Base-by-base conservation (phyloP, 345 rosid genomes). In the Excoecaria cochinchinensis region DNA sequence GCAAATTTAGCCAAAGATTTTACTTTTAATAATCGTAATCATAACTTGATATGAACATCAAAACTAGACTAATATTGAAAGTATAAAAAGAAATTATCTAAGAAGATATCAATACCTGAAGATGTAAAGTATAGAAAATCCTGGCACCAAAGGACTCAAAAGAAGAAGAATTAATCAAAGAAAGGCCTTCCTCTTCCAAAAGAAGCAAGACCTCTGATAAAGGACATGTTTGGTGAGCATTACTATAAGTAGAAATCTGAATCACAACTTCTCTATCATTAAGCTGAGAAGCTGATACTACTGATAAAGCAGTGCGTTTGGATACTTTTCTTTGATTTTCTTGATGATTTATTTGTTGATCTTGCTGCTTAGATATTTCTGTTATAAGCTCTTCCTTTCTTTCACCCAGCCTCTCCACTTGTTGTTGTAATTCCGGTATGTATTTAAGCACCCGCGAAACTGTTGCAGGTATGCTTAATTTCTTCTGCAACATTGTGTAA, bases 401-500 rank as follows among this genome's bases (percentile, higher is more conserved):
- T 14, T 72, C 51, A 68, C 53, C 31, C 74, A 79, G 36, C n/a
- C 38, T 72, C 70, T 88, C 80, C 73, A 88, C 82, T 51, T 87
- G 78, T 36, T 74, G 79, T 53, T 82, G 83, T 53, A 84, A 78
- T 53, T 88, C 89, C 19, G 94, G 94, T 76, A 90, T 88, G 76
- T 85, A 88, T 69, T 79, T 84, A 31, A 90, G 70, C 52, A 80
- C 88, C 4, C 68, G 67, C 0, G 86, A 72, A 38, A 90, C 77
- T 13, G 87, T 90, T 44, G 72, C 75, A 0, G 92, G 89, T 79
- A 87, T 86, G 78, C 88, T 90, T 67, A 90, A 24, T 75, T 83
- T 90, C 68, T 76, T 88, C 90, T 85, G 79, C 24, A 66, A 36
- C 4, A 44, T 7, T 9, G 44, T 19, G 31, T 31, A 31, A 31